phyloP scores from a whole-genome alignment of 345 rosid species.

The Arabidopsis suecica region DNA sequence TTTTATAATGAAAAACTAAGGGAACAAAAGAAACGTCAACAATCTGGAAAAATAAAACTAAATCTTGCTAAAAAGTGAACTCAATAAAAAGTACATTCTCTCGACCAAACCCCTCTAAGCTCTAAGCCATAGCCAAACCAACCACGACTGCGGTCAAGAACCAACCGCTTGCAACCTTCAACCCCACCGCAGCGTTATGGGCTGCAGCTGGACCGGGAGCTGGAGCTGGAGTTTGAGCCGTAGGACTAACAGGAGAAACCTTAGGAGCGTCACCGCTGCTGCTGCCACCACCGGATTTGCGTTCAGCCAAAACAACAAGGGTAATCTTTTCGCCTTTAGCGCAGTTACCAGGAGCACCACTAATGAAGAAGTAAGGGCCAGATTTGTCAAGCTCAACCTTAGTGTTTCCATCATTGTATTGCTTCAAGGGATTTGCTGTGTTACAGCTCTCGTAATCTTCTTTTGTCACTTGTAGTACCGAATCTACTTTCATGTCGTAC shows the following conservation, averaged over 20 bases:
- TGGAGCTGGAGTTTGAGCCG: slow-evolving; percentile 8
- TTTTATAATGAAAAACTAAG: slow-evolving; percentile 5
- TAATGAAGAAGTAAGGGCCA: slow-evolving; percentile 65
- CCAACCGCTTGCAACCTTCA: slow-evolving; percentile 6
- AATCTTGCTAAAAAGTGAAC: slow-evolving; percentile 13
- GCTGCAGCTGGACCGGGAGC: slow-evolving; percentile 27
- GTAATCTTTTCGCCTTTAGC: slow-evolving; percentile 57
- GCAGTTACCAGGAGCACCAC: slow-evolving; percentile 60
- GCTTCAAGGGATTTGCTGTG: slow-evolving; percentile 48
- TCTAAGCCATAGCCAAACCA: slow-evolving; percentile 39
- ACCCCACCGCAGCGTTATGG: slow-evolving; percentile 24
- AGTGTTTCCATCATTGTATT: slow-evolving; percentile 54
- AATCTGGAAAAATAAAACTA: slow-evolving; percentile 14
- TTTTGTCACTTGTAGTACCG: slow-evolving; percentile 58
- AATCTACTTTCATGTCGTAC: slow-evolving; percentile 54
- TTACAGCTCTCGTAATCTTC: slow-evolving; percentile 56
- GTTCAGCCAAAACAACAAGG: slow-evolving; percentile 55
- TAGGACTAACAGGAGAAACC: slow-evolving; percentile 16
- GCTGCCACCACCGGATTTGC: slow-evolving; percentile 25
- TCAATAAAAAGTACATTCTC: slow-evolving; percentile 4
- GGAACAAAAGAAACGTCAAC: slow-evolving; percentile 12
- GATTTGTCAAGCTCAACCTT: slow-evolving; percentile 48
- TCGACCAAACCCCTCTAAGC: background rate
- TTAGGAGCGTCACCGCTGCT: background rate
- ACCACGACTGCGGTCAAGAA: slow-evolving; percentile 16